Evolutionary conservation across 1,284 basidiomycete genomes (phyloP), one percentile per base, ranked within the genome.

Genomic region (Cystobasidium sp.): DNA sequence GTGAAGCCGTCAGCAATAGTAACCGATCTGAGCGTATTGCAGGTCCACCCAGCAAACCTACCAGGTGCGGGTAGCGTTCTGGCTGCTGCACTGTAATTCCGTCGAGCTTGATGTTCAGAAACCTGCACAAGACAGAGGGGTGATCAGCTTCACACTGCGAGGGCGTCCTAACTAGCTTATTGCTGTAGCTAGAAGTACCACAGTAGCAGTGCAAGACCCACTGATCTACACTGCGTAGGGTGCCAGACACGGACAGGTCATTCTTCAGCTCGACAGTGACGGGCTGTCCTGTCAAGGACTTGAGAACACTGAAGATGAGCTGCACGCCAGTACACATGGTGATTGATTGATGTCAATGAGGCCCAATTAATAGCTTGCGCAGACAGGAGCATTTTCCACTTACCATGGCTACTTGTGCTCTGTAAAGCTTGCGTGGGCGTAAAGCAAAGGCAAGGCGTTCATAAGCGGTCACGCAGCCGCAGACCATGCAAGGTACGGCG

Each of bases 201-300:
- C 22, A 12, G 14, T 5, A 52, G 18, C 16, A 18, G 18, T 18
- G 41, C 37, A 56, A 86, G 31, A 31, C 91, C 78, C 81, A 96
- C 94, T 99, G 97, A 86, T 98, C 96, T 61, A 99, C 96, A 65
- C 93, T 96, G 86, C 97, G 97, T 79, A 99, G 85, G 24, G 94
- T 92, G 3, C 97, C 97, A 14, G 93, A 94, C 82, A 99, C 96
- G 20, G 92, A 94, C 68, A 99, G 89, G 84, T 99, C 96, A 84
- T 99, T 99, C 86, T 99, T 99, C 81, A 99, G 90, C 83, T 99
- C 96, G 79, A 99, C 94, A 18, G 94, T 97, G 80, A 97, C 94
- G 73, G 80, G 78, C 44, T 81, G 80, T 18, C 75, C 76, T 24
- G 96, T 98, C 65, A 99, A 88, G 16, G 96, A 99, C 85, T 99